A percentile compares a stretch with the other conserved stretches of the same genome.
phyloP scores from a whole-genome alignment of 352 stramenopile species.

The Phytophthora podocarpi region DNA sequence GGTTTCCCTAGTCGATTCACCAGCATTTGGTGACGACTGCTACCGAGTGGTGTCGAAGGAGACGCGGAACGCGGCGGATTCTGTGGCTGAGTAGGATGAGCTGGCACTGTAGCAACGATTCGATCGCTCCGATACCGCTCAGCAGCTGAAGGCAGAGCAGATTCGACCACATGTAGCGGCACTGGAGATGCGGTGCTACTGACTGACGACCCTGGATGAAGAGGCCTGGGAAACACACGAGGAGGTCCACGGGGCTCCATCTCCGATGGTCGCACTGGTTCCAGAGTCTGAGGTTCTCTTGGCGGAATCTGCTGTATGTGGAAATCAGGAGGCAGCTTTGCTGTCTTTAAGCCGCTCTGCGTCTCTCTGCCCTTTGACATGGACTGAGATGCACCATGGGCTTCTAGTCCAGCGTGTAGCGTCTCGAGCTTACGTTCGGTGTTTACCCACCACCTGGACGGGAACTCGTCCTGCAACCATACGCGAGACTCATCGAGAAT shows the following conservation, averaged over 20 bases:
- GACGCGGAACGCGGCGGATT: not conserved
- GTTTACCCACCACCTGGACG: constrained; percentile 54
- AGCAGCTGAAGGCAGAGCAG: constrained; percentile 12
- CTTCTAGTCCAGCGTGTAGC: not conserved
- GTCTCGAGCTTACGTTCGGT: constrained; percentile 32
- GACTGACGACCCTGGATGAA: not conserved
- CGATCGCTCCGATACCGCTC: constrained; percentile 20
- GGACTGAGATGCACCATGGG: constrained; percentile 1
- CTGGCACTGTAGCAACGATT: not conserved
- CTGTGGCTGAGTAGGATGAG: constrained; percentile 5
- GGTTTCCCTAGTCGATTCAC: constrained; percentile 51
- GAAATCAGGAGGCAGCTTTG: constrained; percentile 2
- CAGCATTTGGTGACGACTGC: constrained; percentile 64
- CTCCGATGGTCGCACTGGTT: constrained; percentile 16
- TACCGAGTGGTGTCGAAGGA: constrained; percentile 21
- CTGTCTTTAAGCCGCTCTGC: constrained; percentile 5
- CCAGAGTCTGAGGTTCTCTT: constrained; percentile 21
- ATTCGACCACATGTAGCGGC: constrained; percentile 31
- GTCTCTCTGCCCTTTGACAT: too few relatives aligned
- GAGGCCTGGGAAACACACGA: constrained; percentile 22
- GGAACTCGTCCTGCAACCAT: constrained; percentile 56
- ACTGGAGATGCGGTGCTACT: not conserved
- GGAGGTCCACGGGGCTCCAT: constrained; percentile 22
- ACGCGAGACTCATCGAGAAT: constrained; percentile 35
- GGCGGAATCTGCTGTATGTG: constrained; percentile 33